A percentile compares a stretch with the other conserved stretches of the same genome.
Evolutionary conservation across 1,284 basidiomycete species (phyloP).

Genomic region (Macrocybe sp.): DNA sequence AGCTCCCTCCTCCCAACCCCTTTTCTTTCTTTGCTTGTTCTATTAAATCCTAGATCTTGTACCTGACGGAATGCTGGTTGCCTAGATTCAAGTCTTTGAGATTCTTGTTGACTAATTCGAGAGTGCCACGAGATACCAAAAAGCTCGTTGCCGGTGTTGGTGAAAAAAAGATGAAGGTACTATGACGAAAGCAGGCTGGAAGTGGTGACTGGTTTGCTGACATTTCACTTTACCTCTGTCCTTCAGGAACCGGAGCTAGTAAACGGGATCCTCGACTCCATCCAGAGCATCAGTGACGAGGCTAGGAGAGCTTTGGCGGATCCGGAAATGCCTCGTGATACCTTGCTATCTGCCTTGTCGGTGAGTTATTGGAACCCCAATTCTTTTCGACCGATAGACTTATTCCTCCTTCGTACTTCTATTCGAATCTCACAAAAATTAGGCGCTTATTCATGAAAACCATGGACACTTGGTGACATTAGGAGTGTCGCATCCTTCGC

Average conservation of each 20-base stretch:
- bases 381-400: constrained; percentile 9
- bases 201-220: constrained; percentile 1
- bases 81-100: constrained; percentile 45
- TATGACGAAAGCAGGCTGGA: too few species aligned
- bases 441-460: constrained; percentile 86
- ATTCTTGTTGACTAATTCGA: constrained; percentile 92
- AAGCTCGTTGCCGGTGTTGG: constrained; percentile 88
- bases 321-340: constrained; percentile 60
- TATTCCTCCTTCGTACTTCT: not conserved
- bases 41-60: constrained; percentile 1
- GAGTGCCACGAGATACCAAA: constrained; percentile 92
- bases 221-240: not conserved
- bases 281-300: constrained; percentile 81
- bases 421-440: not conserved
- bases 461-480: constrained; percentile 82
- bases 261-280: constrained; percentile 66
- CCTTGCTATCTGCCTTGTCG: constrained; percentile 55
- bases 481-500: constrained; percentile 89
- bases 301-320: constrained; percentile 74
- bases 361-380: constrained; percentile 35
- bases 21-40: constrained; percentile 5
- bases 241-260: constrained; percentile 75
- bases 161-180: constrained; percentile 61
- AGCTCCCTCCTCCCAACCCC: not conserved
- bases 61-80: constrained; percentile 13